A percentile compares a stretch with the other conserved stretches of the same genome.
These are phyloP conservation scores for Dactylis glomerata DNA, from an alignment of 176 grass and related monocot species.

Conservation along the genomic window DNA sequence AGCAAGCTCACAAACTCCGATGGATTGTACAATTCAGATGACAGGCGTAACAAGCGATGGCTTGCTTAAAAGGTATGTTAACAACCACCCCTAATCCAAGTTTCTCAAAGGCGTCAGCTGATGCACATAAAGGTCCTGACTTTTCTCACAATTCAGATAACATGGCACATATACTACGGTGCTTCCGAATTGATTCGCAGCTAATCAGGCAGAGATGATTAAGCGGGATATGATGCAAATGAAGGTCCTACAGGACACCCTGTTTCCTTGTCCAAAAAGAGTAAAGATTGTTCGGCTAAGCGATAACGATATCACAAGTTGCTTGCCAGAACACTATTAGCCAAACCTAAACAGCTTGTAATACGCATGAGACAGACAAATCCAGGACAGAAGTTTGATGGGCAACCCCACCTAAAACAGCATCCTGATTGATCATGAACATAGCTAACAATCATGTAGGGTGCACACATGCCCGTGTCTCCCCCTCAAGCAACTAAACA, in stretches of 20 bases:
- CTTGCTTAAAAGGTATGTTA: background rate
- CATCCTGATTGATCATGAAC: background rate
- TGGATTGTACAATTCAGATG: background rate
- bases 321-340: background rate
- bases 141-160: background rate
- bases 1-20: background rate
- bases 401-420: slow-evolving; percentile 13
- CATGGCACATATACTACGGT: background rate
- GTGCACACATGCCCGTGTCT: slow-evolving; percentile 32
- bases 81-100: background rate
- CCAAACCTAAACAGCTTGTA: background rate
- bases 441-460: background rate
- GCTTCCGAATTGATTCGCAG: background rate
- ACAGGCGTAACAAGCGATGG: background rate
- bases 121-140: background rate
- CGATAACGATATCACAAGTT: background rate
- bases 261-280: background rate
- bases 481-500: slow-evolving; percentile 21
- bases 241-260: background rate
- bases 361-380: background rate
- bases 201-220: background rate
- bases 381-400: background rate
- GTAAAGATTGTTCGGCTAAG: background rate
- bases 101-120: background rate
- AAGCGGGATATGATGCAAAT: background rate